These are phyloP conservation scores for Prunus kanzakura DNA, from an alignment of 306 rosid genomes.

Conservation along the genomic window DNA sequence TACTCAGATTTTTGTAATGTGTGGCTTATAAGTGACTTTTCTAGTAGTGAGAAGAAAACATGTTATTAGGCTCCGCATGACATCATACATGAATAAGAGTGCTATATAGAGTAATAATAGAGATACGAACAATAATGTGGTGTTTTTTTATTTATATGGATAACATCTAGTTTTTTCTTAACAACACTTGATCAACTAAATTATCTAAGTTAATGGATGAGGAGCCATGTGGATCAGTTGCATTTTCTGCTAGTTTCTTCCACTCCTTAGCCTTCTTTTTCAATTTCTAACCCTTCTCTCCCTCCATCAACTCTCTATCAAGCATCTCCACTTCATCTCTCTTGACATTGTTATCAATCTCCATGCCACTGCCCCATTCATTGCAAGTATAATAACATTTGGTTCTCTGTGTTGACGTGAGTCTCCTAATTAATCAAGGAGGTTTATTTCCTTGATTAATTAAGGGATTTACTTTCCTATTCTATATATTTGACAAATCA, in stretches of 20 bases:
- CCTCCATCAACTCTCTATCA: slow-evolving; percentile 1
- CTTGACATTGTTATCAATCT: neutral
- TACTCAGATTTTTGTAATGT: no score
- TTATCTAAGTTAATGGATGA: slow-evolving; percentile 7
- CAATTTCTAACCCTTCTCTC: neutral
- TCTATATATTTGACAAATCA: no score
- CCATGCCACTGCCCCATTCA: slow-evolving; percentile 3
- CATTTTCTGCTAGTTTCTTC: slow-evolving; percentile 7
- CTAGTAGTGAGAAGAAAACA: no score
- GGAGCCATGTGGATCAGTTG: neutral
- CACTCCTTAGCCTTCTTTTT: neutral
- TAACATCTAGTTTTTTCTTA: neutral
- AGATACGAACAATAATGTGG: no score
- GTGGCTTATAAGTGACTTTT: no score
- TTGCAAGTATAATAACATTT: neutral
- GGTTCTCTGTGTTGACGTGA: neutral
- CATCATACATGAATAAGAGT: no score
- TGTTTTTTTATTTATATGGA: no score
- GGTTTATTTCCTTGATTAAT: no score
- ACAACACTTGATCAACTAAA: neutral
- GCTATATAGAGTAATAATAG: no score
- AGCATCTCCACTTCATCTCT: slow-evolving; percentile 4
- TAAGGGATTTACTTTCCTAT: no score
- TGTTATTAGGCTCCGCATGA: no score
- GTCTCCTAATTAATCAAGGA: no score